These are phyloP conservation scores for Davidsoniella neocaledoniae DNA, from an alignment of 2,329 filamentous ascomycete genomes.

Conservation along the genomic window DNA sequence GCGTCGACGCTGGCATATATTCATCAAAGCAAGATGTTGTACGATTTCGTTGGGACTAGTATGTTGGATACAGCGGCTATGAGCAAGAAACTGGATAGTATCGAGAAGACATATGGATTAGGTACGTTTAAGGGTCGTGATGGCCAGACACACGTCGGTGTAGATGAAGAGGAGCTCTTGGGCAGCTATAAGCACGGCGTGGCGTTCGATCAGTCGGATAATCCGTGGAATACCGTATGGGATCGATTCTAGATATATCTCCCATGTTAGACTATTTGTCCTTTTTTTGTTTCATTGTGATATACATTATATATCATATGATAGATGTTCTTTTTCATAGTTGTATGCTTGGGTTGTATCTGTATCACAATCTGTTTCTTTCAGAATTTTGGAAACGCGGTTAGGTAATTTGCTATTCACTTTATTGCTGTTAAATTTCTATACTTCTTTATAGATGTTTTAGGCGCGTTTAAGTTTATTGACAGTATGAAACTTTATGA, in stretches of 20 bases:
- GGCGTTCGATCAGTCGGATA: slow-evolving; percentile 30
- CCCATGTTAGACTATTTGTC: background rate
- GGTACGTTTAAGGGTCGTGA: slow-evolving; percentile 65
- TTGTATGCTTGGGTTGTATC: too few species aligned
- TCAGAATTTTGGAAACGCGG: too few species aligned
- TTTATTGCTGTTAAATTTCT: too few species aligned
- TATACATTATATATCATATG: too few species aligned
- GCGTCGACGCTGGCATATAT: slow-evolving; percentile 61
- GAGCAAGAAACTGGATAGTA: slow-evolving; percentile 38
- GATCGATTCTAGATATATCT: slow-evolving; percentile 19
- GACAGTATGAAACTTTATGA: too few species aligned
- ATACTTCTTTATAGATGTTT: too few species aligned
- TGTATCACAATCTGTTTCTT: too few species aligned
- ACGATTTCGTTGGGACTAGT: slow-evolving; percentile 55
- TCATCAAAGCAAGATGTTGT: slow-evolving; percentile 66
- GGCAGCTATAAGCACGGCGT: slow-evolving; percentile 48
- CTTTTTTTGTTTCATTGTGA: too few species aligned
- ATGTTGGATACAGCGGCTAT: slow-evolving; percentile 44
- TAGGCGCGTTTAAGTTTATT: too few species aligned
- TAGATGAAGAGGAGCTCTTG: slow-evolving; percentile 59
- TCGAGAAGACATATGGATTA: slow-evolving; percentile 54
- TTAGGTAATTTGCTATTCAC: too few species aligned
- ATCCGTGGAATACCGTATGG: slow-evolving; percentile 33
- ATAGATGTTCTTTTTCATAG: too few species aligned
- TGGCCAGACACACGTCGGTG: slow-evolving; percentile 55